These are phyloP conservation scores for Pouteria glomerata DNA, from an alignment of 148 eudicot species.

Conservation along the genomic window DNA sequence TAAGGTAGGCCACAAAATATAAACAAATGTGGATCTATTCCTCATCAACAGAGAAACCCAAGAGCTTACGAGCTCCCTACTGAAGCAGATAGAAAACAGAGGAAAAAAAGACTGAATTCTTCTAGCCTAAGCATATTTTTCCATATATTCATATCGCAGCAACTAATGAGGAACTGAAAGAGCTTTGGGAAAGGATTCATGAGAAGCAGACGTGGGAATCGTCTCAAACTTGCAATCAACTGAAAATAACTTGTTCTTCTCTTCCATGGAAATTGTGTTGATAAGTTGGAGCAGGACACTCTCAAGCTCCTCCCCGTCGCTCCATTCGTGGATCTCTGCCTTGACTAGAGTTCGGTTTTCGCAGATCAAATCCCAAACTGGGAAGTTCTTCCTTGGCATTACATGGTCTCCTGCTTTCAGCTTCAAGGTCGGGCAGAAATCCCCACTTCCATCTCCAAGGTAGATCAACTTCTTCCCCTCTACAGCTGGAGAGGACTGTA, in stretches of 20 bases:
- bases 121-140: too few species aligned
- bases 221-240: conserved; percentile 61
- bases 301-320: conserved; percentile 59
- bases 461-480: conserved; percentile 55
- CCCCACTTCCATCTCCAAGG: conserved; percentile 69
- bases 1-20: too few species aligned
- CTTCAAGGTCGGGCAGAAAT: conserved; percentile 72
- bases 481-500: conserved; percentile 27
- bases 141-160: too few species aligned
- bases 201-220: conserved; percentile 36
- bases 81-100: too few species aligned
- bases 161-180: conserved; percentile 38
- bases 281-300: conserved; percentile 38
- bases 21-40: too few species aligned
- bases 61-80: too few species aligned
- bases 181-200: conserved; percentile 38
- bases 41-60: too few species aligned
- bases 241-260: conserved; percentile 16
- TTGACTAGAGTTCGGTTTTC: conserved; percentile 32
- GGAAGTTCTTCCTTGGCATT: conserved; percentile 80
- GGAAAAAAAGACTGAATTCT: too few species aligned
- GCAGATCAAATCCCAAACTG: conserved; percentile 66
- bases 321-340: conserved; percentile 70
- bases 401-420: conserved; percentile 47
- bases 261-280: conserved; percentile 18